Evolutionary conservation across 768 basidiomycete genomes (phyloP).

Genomic region (Suillus plorans): DNA sequence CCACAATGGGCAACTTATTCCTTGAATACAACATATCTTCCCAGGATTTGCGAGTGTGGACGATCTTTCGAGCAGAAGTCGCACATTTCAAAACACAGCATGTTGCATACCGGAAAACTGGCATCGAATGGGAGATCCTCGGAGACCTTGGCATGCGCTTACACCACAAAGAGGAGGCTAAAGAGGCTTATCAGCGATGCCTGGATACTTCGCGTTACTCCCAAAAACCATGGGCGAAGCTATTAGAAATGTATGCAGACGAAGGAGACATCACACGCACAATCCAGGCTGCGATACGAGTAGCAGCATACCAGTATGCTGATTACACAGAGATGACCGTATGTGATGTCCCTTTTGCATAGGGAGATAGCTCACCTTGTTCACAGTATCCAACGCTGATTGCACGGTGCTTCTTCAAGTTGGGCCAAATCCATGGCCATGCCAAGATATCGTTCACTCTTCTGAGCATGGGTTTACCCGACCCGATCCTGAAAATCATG

Average conservation of each 20-base stretch:
- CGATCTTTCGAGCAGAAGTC: conserved; percentile 97
- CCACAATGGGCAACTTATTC: background rate
- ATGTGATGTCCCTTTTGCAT: conserved; percentile 30
- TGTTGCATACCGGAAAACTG: conserved; percentile 96
- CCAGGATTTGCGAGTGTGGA: conserved; percentile 96
- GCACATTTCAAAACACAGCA: conserved; percentile 99
- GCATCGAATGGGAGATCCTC: conserved; percentile 96
- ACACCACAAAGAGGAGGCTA: conserved; percentile 97
- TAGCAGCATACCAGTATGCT: conserved; percentile 89
- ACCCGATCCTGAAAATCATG: conserved; percentile 90
- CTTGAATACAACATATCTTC: background rate
- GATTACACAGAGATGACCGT: conserved; percentile 91
- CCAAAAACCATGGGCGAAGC: conserved; percentile 88
- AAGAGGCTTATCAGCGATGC: conserved; percentile 95
- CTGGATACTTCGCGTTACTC: conserved; percentile 85
- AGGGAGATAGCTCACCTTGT: conserved; percentile 2
- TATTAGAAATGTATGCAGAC: conserved; percentile 96
- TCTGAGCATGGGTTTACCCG: conserved; percentile 91
- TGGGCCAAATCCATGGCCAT: conserved; percentile 90
- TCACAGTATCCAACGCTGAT: conserved; percentile 86
- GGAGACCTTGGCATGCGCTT: conserved; percentile 92
- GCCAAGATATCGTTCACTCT: conserved; percentile 93
- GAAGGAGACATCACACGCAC: conserved; percentile 92
- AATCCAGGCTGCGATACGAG: conserved; percentile 88
- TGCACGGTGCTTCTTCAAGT: conserved; percentile 87